Base-by-base conservation (phyloP, 345 rosid species). In the Aquilaria yunnanensis region DNA sequence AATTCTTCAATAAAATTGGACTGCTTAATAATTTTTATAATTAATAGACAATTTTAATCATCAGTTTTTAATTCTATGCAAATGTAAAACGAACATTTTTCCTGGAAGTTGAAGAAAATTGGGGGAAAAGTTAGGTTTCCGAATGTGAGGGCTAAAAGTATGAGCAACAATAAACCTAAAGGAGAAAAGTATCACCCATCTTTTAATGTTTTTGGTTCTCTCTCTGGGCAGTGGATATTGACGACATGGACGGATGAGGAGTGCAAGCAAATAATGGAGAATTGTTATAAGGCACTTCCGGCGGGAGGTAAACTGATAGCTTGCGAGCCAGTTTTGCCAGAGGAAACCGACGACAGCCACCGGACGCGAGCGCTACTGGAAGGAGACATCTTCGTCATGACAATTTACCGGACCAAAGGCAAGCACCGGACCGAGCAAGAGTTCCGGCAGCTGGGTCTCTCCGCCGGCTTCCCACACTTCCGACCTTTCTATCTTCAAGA, bases 301-400 rank as follows among this genome's bases (percentile, higher is more conserved):
- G 62, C 2, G 0, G 96, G 93, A 52, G 98, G 96, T 34, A 92
- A 87, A 69, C 63, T 92, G 69, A 85, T 92, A 1, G 96, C 93
- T 1, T 89, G 93, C 7, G 96, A 89, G 73, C 88, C 96, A 0
- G 81, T 89, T 62, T 54, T 87, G 76, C 98, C 98, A 0, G 65
- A 80, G 51, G 71, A 81, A 57, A 75, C 97, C 0, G 92, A 89
- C 48, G 84, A 87, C 12, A 85, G 93, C 60, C 85, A 81, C 43
- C 54, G 96, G 68, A 89, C 93, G 1, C 81, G 96, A 2, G 91
- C 98, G 12, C 83, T 92, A 14, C 75, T 92, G 2, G 85, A 80
- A 79, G 92, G 86, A 0, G 98, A 92, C 74, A 81, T 92, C 45
- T 89, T 89, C 33, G 85, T 82, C 41, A 89, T 92, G 95, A 87